Conservation (phyloP, 225 moss, liverwort and hornwort species). For the Pseudoscleropodium purum region DNA sequence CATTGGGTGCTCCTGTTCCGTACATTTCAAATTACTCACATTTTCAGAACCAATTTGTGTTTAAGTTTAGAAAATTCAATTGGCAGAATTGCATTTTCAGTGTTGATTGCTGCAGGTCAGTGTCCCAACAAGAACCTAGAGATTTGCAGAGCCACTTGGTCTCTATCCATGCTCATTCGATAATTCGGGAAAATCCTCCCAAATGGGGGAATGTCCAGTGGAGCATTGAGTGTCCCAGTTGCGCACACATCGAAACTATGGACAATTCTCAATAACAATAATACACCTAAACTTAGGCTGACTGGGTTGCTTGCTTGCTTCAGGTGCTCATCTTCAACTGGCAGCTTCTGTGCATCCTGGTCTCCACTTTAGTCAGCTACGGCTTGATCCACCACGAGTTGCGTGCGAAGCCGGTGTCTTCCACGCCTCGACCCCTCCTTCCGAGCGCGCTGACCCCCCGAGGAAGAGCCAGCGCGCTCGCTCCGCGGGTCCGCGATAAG, state of each 20-base stretch:
- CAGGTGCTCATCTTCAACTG: conserved; percentile 62
- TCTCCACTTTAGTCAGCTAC: conserved; percentile 27
- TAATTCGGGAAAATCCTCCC: neutral
- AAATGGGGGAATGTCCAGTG: neutral
- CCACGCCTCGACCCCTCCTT: neutral
- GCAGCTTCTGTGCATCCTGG: conserved; percentile 43
- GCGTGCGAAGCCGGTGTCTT: neutral
- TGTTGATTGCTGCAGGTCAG: neutral
- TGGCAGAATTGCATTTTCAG: neutral
- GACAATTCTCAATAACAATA: neutral
- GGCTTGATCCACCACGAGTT: conserved; percentile 1
- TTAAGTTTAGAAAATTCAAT: neutral
- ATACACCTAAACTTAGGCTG: neutral
- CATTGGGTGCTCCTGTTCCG: neutral
- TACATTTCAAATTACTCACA: neutral
- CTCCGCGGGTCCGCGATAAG: conserved; percentile 9
- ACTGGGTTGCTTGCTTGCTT: neutral
- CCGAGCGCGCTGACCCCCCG: conserved; percentile 2
- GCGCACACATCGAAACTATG: neutral
- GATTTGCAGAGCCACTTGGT: neutral
- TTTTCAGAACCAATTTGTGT: neutral
- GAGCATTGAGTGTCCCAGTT: neutral
- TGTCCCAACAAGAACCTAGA: neutral
- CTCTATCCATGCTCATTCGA: neutral
- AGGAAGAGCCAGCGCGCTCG: neutral